phyloP scores from a whole-genome alignment of 805 yeast genomes.

The Torulaspora gathmanii region DNA sequence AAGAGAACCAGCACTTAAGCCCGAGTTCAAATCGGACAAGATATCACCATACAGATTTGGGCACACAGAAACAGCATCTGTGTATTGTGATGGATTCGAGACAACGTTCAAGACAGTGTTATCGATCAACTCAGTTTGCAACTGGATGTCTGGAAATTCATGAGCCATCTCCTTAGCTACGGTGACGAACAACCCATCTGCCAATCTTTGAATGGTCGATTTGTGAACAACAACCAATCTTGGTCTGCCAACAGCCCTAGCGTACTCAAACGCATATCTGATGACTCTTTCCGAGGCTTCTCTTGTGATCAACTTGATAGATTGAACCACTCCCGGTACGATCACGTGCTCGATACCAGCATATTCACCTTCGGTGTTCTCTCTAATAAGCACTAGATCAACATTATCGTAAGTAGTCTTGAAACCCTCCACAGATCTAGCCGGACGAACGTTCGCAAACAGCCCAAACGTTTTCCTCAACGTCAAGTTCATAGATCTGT shows the following conservation, averaged over 20 bases:
- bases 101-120: constrained; percentile 91
- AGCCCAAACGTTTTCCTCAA: constrained; percentile 94
- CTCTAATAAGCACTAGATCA: constrained; percentile 94
- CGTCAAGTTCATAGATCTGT: constrained; percentile 94
- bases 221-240: constrained; percentile 94
- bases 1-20: constrained; percentile 90
- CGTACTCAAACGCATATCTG: constrained; percentile 96
- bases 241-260: constrained; percentile 79
- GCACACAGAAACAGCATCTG: constrained; percentile 89
- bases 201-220: constrained; percentile 96
- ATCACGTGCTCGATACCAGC: constrained; percentile 98
- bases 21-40: constrained; percentile 95
- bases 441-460: constrained; percentile 96
- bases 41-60: constrained; percentile 99
- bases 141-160: constrained; percentile 85
- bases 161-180: constrained; percentile 84
- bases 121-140: constrained; percentile 86
- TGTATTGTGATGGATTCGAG: constrained; percentile 78
- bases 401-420: constrained; percentile 78
- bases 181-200: constrained; percentile 94
- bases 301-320: constrained; percentile 93
- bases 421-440: constrained; percentile 89
- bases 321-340: constrained; percentile 97
- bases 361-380: constrained; percentile 99
- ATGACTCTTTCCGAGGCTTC: constrained; percentile 95